A percentile compares a stretch with the other conserved stretches of the same genome.
Conservation (phyloP, 2,329 filamentous ascomycete species). For the Capronia epimyces region DNA sequence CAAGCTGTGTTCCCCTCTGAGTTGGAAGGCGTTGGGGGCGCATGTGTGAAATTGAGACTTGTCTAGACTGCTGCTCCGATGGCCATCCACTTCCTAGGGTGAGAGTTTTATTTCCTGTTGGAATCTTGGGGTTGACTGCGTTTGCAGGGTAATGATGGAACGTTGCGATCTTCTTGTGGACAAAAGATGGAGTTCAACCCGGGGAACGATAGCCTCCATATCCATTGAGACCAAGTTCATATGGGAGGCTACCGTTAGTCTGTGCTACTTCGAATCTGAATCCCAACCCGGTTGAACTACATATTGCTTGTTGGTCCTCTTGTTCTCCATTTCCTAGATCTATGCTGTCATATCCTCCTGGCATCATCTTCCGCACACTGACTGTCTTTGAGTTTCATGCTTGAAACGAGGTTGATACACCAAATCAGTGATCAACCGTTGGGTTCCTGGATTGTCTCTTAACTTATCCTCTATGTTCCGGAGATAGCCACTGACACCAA, state of each 20-base stretch:
- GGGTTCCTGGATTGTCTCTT: too few relatives aligned
- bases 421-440: too few relatives aligned
- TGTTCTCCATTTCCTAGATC: slow-evolving; percentile 1
- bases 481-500: too few relatives aligned
- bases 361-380: not conserved
- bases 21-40: slow-evolving; percentile 21
- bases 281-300: slow-evolving; percentile 8
- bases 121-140: slow-evolving; percentile 13
- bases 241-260: slow-evolving; percentile 1
- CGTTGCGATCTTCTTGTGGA: slow-evolving; percentile 11
- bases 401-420: too few relatives aligned
- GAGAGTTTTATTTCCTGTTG: slow-evolving; percentile 15
- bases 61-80: slow-evolving; percentile 25
- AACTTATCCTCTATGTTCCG: not conserved
- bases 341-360: slow-evolving; percentile 1
- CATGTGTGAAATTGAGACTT: slow-evolving; percentile 18
- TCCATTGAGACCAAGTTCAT: not conserved
- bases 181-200: not conserved
- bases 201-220: not conserved
- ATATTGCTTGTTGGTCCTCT: not conserved
- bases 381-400: too few relatives aligned
- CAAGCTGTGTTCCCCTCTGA: slow-evolving; percentile 7
- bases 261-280: slow-evolving; percentile 4
- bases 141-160: slow-evolving; percentile 24
- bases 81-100: slow-evolving; percentile 17